Base-by-base conservation (phyloP, 495 filamentous ascomycete genomes). In the Trichoderma asperelloides region DNA sequence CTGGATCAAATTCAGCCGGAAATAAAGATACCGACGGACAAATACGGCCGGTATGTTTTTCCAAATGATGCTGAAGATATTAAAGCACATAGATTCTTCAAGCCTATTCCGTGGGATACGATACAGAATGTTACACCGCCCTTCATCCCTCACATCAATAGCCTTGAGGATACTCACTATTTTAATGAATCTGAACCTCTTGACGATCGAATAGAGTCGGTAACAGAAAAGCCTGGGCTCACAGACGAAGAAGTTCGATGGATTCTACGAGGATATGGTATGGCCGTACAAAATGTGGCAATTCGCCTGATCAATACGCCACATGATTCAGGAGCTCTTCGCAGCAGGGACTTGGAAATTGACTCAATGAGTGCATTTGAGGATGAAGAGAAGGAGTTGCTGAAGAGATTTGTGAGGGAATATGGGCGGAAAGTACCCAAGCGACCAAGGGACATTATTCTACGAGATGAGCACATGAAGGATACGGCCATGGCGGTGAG, bases 111-210 rank as follows among this genome's bases (percentile, higher is more conserved):
- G 18, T 93, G 90, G 90, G 85, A 88, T 28, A 78, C 81, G 0
- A 76, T 91, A 33, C 91, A 93, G 71, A 72, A 84, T 18, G 80
- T 84, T 64, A 75, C 79, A 41, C 92, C 94, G 13, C 94, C 93
- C 5, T 89, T 91, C 69, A 80, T 96, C 7, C 94, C 94, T 47
- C 75, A 75, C 27, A 87, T 96, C 39, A 82, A 79, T 40, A 78
- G 81, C 28, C 81, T 84, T 71, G 92, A 94, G 67, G 92, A 97
- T 69, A 96, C 92, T 15, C 88, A 90, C 67, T 97, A 96, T 74
- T 96, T 96, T 69, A 90, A 96, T 64, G 89, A 94, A 64, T 88
- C 89, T 69, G 87, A 88, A 45, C 78, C 86, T n/a, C 83, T 90
- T 66, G 75, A 71, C 64, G 78, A 84, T 18, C 66, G 71, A 49